phyloP scores from a whole-genome alignment of 495 filamentous ascomycete species.

The Hypoxylon rickii region DNA sequence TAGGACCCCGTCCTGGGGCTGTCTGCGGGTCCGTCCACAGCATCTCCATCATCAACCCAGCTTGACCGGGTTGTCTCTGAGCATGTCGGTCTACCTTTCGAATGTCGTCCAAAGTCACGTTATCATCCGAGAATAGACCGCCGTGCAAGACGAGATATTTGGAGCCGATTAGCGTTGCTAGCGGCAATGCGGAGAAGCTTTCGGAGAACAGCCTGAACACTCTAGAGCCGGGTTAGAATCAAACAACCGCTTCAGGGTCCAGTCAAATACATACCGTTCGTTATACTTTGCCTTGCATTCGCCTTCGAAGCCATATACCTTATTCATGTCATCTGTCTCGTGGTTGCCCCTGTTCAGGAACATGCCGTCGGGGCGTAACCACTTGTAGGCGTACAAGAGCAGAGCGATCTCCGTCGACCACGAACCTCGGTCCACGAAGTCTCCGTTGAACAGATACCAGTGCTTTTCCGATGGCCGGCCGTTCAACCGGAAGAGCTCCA shows the following conservation, averaged over 20 bases:
- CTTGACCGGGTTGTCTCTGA: slow-evolving; percentile 94
- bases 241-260: background rate
- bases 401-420: slow-evolving; percentile 98
- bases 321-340: slow-evolving; percentile 99
- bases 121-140: slow-evolving; percentile 97
- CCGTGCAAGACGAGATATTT: slow-evolving; percentile 95
- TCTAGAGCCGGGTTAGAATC: slow-evolving; percentile 37
- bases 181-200: slow-evolving; percentile 90
- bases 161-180: slow-evolving; percentile 88
- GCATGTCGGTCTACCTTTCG: slow-evolving; percentile 87
- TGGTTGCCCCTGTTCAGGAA: slow-evolving; percentile 99
- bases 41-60: slow-evolving; percentile 99
- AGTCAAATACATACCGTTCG: slow-evolving; percentile 59
- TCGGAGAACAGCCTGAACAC: slow-evolving; percentile 98
- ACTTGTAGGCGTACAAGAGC: slow-evolving; percentile 95
- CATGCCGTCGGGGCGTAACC: slow-evolving; percentile 82
- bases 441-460: slow-evolving; percentile 96
- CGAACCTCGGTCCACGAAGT: slow-evolving; percentile 96
- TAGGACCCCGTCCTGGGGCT: slow-evolving; percentile 83
- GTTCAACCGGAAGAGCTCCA: slow-evolving; percentile 94
- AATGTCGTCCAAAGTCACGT: slow-evolving; percentile 88
- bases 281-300: slow-evolving; percentile 98
- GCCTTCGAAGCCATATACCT: slow-evolving; percentile 97
- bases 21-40: slow-evolving; percentile 97
- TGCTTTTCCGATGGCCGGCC: slow-evolving; percentile 83